Conservation (phyloP, 2,329 filamentous ascomycete species). For the Fusarium compactum region DNA sequence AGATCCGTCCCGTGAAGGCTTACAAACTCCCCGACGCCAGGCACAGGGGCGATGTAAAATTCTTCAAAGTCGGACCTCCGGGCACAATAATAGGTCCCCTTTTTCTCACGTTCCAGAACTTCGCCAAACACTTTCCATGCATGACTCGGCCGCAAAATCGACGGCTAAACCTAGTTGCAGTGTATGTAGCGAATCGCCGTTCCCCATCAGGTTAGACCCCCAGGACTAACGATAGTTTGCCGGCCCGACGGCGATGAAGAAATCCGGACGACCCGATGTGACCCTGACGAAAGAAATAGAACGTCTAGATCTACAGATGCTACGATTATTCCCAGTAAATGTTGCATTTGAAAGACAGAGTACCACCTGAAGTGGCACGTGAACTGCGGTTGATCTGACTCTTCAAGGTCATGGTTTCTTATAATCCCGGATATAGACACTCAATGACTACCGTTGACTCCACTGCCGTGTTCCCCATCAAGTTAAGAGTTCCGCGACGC, state of each 20-base stretch:
- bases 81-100: background rate
- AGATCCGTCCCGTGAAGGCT: background rate
- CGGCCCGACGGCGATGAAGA: background rate
- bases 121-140: background rate
- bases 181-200: background rate
- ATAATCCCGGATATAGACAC: background rate
- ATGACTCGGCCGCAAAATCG: conserved; percentile 1
- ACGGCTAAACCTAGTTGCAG: background rate
- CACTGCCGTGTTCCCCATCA: conserved; percentile 16
- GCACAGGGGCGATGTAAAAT: background rate
- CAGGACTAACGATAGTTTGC: background rate
- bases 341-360: background rate
- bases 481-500: background rate
- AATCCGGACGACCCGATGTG: background rate
- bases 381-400: background rate
- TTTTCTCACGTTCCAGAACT: background rate
- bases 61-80: background rate
- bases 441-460: background rate
- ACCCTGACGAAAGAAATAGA: background rate
- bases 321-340: background rate
- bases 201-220: background rate
- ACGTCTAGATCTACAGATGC: background rate
- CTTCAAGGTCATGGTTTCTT: background rate
- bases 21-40: background rate
- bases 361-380: background rate